Base-by-base conservation (phyloP, 2,329 filamentous ascomycete species). In the Trichoderma sp. region DNA sequence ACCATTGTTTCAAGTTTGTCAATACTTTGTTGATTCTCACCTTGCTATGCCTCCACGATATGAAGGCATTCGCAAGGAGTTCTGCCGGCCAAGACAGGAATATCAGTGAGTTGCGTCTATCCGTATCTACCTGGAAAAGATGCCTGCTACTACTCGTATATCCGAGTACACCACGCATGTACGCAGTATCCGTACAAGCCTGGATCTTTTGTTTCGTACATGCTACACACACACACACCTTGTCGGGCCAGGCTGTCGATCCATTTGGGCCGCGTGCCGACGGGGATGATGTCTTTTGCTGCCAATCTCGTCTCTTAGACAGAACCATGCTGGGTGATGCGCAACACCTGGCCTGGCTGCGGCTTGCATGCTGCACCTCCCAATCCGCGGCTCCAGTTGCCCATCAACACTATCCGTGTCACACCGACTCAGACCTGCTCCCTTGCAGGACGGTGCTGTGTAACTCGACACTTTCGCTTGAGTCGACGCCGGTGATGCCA, bases 161-260 rank as follows among this genome's bases (percentile, higher is more conserved):
- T 7, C 26, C 36, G 36, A 8, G 20, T 30, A 32, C 55, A n/a
- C n/a, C 55, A 50, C 43, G 43, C 43, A 50, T 50, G n/a, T 50
- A 32, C 23, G 17, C 17, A 39, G 59, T 63, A 28, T 20, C 34
- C 17, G 32, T 28, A 36, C 62, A 20, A 6, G 28, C n/a, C n/a
- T 11, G 36, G 23, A 47, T 55, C 13, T 32, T 13, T 11, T n/a
- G 7, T 55, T 30, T 15, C 28, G 28, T 43, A 39, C 59, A 70
- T 13, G 58, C 47, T 62, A 62, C 28, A 59, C 17, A 6, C 4
- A 58, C 43, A 34, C 32, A 50, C n/a, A 23, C 20, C 47, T 53
- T 23, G 57, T 30, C 57, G 9, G 57, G 30, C 32, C 65, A 66
- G 70, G 47, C 67, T 65, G 71, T 65, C 71, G 71, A 72, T 72